Base-by-base conservation (phyloP, 2,329 filamentous ascomycete genomes). In the Alternaria gansuensis region DNA sequence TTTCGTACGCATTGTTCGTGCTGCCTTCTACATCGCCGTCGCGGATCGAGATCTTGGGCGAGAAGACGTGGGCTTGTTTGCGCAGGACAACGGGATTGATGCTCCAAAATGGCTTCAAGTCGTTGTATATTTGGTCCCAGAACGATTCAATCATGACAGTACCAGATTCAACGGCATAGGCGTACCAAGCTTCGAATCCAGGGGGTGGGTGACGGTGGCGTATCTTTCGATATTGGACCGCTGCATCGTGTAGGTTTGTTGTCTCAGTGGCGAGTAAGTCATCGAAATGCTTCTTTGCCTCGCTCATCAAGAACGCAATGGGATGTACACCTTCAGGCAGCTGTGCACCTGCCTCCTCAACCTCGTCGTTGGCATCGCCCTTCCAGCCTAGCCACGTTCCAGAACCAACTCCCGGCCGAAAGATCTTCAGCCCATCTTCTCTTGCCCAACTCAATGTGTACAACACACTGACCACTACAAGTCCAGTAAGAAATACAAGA, bases 21-120 rank as follows among this genome's bases (percentile, higher is more conserved):
- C 48, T 60, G 2, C 70, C 14, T 67, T 75, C 23, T 67, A 74
- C 72, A 6, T 72, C 77, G 11, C 78, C 78, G 59, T 79, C 72
- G 1, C 81, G 70, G 5, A 83, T 74, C 3, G 69, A 73, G 41
- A 83, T 77, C 11, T 73, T 68, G 31, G 79, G 72, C 5, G 72
- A 17, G n/a, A 39, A 28, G 26, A 8, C 26, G 21, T 7, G n/a
- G 17, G 36, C 10, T 14, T 10, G 0, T 0, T 10, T 21, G 36
- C 1, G 26, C 21, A n/a, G 17, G 17, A 39, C n/a, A 10, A 39
- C 17, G 36, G 17, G n/a, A 21, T 5, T 9, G 17, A 37, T 21
- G 10, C 17, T 21, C 3, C n/a, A 37, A 7, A 7, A 17, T 3
- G 17, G n/a, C 36, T 37, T 37, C 36, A 37, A 14, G 8, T 21